These are phyloP conservation scores for Pholiota microspora DNA, from an alignment of 768 basidiomycete species.

Conservation along the genomic window DNA sequence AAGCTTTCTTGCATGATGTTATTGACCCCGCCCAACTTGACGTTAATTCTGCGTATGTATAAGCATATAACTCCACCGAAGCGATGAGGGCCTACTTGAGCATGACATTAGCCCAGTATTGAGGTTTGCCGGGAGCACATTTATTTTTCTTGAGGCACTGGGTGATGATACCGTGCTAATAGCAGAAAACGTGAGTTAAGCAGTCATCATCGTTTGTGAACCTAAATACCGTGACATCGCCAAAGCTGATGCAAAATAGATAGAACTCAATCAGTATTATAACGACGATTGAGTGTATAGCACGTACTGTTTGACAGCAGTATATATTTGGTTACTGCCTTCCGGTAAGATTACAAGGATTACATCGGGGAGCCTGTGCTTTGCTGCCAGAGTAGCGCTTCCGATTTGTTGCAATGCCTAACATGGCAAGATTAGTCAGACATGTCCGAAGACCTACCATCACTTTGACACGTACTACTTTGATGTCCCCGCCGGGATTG, in stretches of 20 bases:
- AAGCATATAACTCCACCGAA: not conserved
- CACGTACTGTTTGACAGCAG: constrained; percentile 74
- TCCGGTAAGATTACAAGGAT: constrained; percentile 74
- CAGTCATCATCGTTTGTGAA: too few species aligned
- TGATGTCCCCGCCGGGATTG: too few species aligned
- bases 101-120: constrained; percentile 82
- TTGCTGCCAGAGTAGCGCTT: constrained; percentile 36
- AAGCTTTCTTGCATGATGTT: constrained; percentile 60
- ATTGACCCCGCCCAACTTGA: constrained; percentile 83
- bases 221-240: constrained; percentile 47
- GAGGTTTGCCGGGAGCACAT: constrained; percentile 61
- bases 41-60: constrained; percentile 59
- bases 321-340: constrained; percentile 70
- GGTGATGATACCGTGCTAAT: constrained; percentile 72
- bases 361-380: constrained; percentile 46
- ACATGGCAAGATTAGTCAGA: constrained; percentile 33
- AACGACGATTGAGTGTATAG: not conserved
- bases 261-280: not conserved
- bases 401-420: constrained; percentile 54
- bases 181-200: too few species aligned
- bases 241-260: constrained; percentile 48
- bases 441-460: too few species aligned
- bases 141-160: constrained; percentile 74
- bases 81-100: constrained; percentile 55
- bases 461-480: too few species aligned